Evolutionary conservation across 2,329 filamentous ascomycete genomes (phyloP).

Genomic region (Emmonsia crescens): DNA sequence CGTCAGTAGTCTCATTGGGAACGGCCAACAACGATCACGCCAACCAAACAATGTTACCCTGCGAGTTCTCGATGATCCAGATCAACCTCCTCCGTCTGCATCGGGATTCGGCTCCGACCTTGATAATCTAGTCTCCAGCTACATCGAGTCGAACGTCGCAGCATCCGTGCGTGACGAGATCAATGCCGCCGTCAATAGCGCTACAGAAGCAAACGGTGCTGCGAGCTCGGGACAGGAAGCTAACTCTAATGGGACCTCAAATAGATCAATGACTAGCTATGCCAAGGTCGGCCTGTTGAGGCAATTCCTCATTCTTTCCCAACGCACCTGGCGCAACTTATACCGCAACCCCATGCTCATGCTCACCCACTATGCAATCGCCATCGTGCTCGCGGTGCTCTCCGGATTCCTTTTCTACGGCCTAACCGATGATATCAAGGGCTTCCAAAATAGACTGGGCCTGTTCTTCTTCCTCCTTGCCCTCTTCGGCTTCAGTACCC

Average conservation of each 20-base stretch:
- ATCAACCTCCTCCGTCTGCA: slow-evolving; percentile 49
- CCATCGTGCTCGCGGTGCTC: slow-evolving; percentile 85
- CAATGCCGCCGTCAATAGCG: slow-evolving; percentile 52
- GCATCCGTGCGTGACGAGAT: slow-evolving; percentile 68
- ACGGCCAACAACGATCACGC: slow-evolving; percentile 49
- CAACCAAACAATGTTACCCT: slow-evolving; percentile 45
- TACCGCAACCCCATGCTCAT: slow-evolving; percentile 97
- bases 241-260: slow-evolving; percentile 30
- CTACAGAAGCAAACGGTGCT: slow-evolving; percentile 57
- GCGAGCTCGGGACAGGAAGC: slow-evolving; percentile 45
- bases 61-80: slow-evolving; percentile 58
- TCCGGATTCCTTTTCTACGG: slow-evolving; percentile 95
- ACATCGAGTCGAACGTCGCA: slow-evolving; percentile 67
- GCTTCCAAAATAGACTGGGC: slow-evolving; percentile 94
- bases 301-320: slow-evolving; percentile 83
- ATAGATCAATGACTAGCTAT: slow-evolving; percentile 66
- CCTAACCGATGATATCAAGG: slow-evolving; percentile 86
- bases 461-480: slow-evolving; percentile 96
- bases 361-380: slow-evolving; percentile 96
- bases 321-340: slow-evolving; percentile 90
- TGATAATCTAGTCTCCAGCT: slow-evolving; percentile 67
- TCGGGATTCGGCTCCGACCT: slow-evolving; percentile 59
- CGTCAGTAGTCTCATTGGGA: slow-evolving; percentile 40
- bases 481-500: slow-evolving; percentile 89
- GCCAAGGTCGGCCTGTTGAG: slow-evolving; percentile 64